Evolutionary conservation across 768 basidiomycete genomes (phyloP).

Genomic region (Candolleomyces eurysporus): DNA sequence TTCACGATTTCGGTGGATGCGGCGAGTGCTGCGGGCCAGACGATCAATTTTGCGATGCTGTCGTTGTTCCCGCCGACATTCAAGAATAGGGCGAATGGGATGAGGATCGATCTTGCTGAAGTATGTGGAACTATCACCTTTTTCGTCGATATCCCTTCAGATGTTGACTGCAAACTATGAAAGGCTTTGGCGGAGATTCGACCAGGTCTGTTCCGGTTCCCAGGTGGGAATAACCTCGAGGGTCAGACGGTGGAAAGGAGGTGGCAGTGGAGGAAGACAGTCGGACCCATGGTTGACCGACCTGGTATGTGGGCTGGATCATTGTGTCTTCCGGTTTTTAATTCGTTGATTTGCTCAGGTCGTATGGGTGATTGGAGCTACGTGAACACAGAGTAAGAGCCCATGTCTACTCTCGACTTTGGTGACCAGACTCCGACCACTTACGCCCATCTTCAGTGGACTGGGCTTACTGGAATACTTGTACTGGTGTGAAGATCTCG

Average conservation of each 20-base stretch:
- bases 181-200: constrained; percentile 54
- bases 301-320: constrained; percentile 24
- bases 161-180: background rate
- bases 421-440: background rate
- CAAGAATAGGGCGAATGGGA: constrained; percentile 56
- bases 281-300: constrained; percentile 51
- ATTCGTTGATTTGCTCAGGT: constrained; percentile 22
- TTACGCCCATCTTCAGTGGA: constrained; percentile 33
- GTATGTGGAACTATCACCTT: constrained; percentile 23
- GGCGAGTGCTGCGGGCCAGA: constrained; percentile 34
- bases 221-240: constrained; percentile 70
- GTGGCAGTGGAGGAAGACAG: constrained; percentile 68
- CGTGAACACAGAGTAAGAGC: constrained; percentile 51
- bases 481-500: constrained; percentile 56
- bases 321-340: background rate
- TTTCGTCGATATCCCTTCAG: too few relatives aligned
- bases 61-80: constrained; percentile 70
- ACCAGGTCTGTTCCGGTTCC: constrained; percentile 64
- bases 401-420: constrained; percentile 11
- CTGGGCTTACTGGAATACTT: constrained; percentile 59
- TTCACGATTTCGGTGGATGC: constrained; percentile 56
- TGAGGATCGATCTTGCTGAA: constrained; percentile 59
- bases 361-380: constrained; percentile 62
- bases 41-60: constrained; percentile 57
- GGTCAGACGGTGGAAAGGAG: constrained; percentile 51